These are phyloP conservation scores for Teunomyces panamensis DNA, from an alignment of 805 yeast species.

Conservation along the genomic window DNA sequence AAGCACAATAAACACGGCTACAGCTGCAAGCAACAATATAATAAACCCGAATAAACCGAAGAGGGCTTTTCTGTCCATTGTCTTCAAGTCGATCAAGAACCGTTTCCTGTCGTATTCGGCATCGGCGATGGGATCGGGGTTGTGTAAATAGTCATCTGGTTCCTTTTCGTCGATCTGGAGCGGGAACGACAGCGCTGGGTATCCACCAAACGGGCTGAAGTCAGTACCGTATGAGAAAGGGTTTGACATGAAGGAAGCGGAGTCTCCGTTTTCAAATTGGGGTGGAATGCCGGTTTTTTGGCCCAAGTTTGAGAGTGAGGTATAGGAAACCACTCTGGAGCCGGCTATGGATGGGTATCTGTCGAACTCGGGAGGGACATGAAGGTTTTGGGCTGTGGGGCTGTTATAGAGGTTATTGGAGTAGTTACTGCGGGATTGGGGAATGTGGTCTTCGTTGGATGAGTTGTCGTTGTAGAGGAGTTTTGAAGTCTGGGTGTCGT, in stretches of 20 bases:
- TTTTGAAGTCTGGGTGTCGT: conserved; percentile 36
- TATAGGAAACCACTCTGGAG: conserved; percentile 55
- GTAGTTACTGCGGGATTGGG: conserved; percentile 6
- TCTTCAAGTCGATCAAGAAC: conserved; percentile 21
- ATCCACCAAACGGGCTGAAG: conserved; percentile 28
- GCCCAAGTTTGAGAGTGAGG: conserved; percentile 20
- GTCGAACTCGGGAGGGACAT: conserved; percentile 58
- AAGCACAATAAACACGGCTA: conserved; percentile 18
- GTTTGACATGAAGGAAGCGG: conserved; percentile 14
- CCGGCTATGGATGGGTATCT: conserved; percentile 64
- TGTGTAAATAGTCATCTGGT: conserved; percentile 27
- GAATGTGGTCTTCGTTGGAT: conserved; percentile 9
- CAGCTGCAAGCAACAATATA: conserved; percentile 14
- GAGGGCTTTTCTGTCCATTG: conserved; percentile 21
- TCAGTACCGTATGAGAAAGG: conserved; percentile 21
- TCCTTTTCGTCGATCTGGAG: conserved; percentile 28
- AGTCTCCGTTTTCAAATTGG: conserved; percentile 7
- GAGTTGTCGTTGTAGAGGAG: conserved; percentile 24
- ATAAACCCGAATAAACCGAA: conserved; percentile 22
- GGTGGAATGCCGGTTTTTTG: neutral
- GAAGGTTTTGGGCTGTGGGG: conserved; percentile 16
- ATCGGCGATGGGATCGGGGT: conserved; percentile 29
- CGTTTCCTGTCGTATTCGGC: conserved; percentile 29
- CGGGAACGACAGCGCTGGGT: conserved; percentile 27
- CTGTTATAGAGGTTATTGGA: conserved; percentile 3